Evolutionary conservation across 805 yeast species (phyloP), one percentile per base, ranked within the genome.

Genomic region (Kuraishia hungarica): DNA sequence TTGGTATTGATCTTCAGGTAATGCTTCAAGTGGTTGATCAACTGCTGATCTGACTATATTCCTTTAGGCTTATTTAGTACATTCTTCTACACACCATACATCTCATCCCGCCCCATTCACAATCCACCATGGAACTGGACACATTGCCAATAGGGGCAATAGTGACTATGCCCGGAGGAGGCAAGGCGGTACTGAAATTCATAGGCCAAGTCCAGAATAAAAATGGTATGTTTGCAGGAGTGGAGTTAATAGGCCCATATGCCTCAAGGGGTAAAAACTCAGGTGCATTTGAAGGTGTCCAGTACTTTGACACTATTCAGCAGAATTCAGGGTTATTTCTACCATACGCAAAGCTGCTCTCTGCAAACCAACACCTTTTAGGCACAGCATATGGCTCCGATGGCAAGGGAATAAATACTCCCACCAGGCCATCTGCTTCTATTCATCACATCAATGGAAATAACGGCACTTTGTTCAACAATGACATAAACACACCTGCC

Each of bases 161-260:
- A 15, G 67, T 67, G 6, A 29, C 26, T 17, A 39, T 86, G 1
- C 96, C 96, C 0, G 88, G 87, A 10, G 83, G 87, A 13, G 83
- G 88, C 23, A 70, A 72, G 48, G 97, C 92, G 1, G 73, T 83
- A 11, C 71, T 92, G 53, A 76, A 83, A 57, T 92, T 79, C 67
- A 74, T 84, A 21, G 99, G 97, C 1, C 69, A 77, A 1, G 89
- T 93, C 19, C 79, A 83, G 22, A 85, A 85, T 22, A 89, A 88
- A 64, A 69, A 71, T 6, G 96, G 97, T 0, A 74, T 76, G 11
- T 93, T 84, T 72, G 97, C 92, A 4, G 99, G 99, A 2, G 78
- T 93, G 5, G 97, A 93, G 66, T 72, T 93, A 49, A 63, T 83
- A n/a, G 92, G 88, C 1, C 84, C 83, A 1, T 78, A 81, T 48